A percentile compares a stretch with the other conserved stretches of the same genome.
These are phyloP conservation scores for Plasmodium adleri DNA, from an alignment of 169 alveolate genomes.

Conservation along the genomic window DNA sequence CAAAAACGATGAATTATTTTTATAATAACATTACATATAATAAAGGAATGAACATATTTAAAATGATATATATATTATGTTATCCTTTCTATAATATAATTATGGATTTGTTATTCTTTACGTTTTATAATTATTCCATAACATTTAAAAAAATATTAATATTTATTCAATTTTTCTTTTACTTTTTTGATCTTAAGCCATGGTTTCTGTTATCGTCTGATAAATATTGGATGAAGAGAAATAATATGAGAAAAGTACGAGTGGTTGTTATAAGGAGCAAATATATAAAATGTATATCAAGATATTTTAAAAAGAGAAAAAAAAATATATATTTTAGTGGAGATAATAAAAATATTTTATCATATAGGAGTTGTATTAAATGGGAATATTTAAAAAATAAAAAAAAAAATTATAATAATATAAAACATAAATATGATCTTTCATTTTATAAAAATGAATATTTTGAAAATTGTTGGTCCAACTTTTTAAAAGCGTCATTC, in stretches of 20 bases:
- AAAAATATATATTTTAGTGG: neutral
- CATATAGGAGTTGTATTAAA: no score
- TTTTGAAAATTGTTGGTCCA: neutral
- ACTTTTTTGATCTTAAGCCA: slow-evolving; percentile 25
- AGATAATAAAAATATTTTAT: neutral
- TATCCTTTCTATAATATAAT: slow-evolving; percentile 20
- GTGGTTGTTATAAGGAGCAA: neutral
- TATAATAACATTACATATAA: slow-evolving; percentile 47
- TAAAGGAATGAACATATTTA: slow-evolving; percentile 57
- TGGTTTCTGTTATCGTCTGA: slow-evolving; percentile 18
- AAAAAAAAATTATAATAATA: no score
- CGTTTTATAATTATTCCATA: slow-evolving; percentile 38
- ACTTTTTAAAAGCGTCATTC: slow-evolving; percentile 13
- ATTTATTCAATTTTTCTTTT: slow-evolving; percentile 47
- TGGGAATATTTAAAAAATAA: no score
- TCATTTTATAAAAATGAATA: no score
- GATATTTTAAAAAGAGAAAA: neutral
- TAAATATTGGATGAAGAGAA: neutral
- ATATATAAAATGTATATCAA: no score
- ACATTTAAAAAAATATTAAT: slow-evolving; percentile 17
- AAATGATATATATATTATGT: slow-evolving; percentile 19
- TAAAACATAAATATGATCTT: no score
- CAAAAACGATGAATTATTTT: slow-evolving; percentile 25
- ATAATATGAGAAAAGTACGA: neutral
- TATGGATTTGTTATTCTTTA: slow-evolving; percentile 27